Percentiles rank a stretch among this genome's conserved stretches.
phyloP scores from a whole-genome alignment of 257 asterid species.

The Jaltomata sinuosa region DNA sequence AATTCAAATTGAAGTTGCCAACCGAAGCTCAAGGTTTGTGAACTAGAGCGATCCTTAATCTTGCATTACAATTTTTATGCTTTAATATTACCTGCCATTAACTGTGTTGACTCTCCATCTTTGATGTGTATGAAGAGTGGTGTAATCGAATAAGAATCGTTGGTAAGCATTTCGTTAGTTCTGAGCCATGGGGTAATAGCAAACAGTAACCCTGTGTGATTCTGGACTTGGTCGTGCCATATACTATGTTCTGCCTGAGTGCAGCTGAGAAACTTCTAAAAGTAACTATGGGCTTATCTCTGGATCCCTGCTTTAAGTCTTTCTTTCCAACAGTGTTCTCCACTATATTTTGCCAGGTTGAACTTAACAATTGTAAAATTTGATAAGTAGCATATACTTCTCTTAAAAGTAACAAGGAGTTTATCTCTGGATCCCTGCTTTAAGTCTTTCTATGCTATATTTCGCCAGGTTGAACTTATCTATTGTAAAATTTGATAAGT shows the following conservation, averaged over 20 bases:
- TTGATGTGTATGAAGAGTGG: background rate
- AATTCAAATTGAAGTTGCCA: slow-evolving; percentile 17
- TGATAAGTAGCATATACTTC: background rate
- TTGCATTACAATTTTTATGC: background rate
- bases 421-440: background rate
- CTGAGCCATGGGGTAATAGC: background rate
- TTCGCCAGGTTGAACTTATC: background rate
- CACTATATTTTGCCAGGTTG: background rate
- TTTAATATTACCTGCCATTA: background rate
- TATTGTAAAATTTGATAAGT: background rate
- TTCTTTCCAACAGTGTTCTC: background rate
- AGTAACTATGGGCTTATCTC: background rate
- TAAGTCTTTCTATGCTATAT: background rate
- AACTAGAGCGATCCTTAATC: background rate
- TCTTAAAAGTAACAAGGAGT: background rate
- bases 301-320: background rate
- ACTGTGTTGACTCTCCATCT: background rate
- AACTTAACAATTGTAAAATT: background rate
- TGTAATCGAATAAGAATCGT: background rate
- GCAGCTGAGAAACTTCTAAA: background rate
- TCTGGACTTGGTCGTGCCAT: background rate
- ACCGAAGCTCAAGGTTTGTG: slow-evolving; percentile 42
- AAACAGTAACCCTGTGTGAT: background rate
- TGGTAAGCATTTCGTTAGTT: background rate
- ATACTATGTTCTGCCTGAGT: background rate